These are phyloP conservation scores for Syzygium oleosum DNA, from an alignment of 345 rosid species.

Conservation along the genomic window DNA sequence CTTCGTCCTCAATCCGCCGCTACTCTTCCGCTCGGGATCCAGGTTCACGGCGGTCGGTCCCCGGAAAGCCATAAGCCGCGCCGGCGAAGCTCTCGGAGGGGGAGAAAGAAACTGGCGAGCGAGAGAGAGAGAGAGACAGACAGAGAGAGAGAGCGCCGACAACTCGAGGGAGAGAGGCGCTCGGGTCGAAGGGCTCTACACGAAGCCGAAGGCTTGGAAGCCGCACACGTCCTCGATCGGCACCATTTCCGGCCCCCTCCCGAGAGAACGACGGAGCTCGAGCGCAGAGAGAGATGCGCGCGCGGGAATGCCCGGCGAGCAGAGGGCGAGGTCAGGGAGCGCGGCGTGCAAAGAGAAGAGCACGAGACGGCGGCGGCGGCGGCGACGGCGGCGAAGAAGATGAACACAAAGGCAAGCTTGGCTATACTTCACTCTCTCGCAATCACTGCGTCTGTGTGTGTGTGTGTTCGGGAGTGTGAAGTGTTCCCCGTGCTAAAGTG, in stretches of 20 bases:
- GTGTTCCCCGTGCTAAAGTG: conserved; percentile 9
- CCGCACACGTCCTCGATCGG: conserved; percentile 36
- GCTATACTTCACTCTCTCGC: background rate
- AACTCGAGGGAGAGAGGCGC: background rate
- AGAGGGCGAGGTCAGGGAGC: background rate
- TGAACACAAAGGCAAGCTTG: background rate
- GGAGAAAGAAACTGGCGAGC: background rate
- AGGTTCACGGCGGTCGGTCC: conserved; percentile 53
- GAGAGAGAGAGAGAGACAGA: background rate
- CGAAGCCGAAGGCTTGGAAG: conserved; percentile 27
- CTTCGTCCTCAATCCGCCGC: conserved; percentile 91
- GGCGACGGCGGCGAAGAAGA: background rate
- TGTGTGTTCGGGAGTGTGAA: background rate
- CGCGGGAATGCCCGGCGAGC: background rate
- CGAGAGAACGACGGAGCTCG: background rate
- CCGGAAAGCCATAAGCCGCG: conserved; percentile 44
- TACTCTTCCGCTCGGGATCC: conserved; percentile 91
- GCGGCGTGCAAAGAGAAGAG: background rate
- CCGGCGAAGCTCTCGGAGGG: conserved; percentile 9
- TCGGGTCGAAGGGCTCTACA: conserved; percentile 9
- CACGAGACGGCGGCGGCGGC: background rate
- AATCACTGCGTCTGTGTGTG: background rate
- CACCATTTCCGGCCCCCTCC: conserved; percentile 28
- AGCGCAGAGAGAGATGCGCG: background rate
- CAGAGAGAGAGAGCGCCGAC: background rate